These are phyloP conservation scores for Klebsormidium nitens DNA, from an alignment of 139 green algal species.

Conservation along the genomic window DNA sequence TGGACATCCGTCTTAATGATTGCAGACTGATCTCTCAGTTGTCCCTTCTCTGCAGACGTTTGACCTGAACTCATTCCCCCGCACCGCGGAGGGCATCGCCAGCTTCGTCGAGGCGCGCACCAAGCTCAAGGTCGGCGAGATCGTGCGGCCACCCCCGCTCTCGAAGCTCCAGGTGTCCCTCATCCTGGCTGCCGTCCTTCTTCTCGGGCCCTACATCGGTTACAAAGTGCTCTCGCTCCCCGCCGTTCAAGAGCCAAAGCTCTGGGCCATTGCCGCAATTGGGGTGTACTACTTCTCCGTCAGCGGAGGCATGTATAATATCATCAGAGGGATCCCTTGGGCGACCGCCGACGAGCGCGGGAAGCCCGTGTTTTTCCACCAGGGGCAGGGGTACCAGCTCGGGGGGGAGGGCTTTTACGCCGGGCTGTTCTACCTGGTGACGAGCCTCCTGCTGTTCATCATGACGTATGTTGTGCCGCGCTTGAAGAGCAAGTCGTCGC, in stretches of 20 bases:
- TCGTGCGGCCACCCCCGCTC: slow-evolving; percentile 19
- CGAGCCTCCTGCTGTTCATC: slow-evolving; percentile 21
- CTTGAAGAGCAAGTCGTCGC: neutral
- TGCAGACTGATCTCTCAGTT: too few species aligned
- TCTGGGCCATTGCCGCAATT: slow-evolving; percentile 20
- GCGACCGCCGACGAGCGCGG: slow-evolving; percentile 6
- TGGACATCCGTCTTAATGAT: too few species aligned
- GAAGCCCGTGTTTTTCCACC: slow-evolving; percentile 29
- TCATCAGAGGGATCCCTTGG: slow-evolving; percentile 35
- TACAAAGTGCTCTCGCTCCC: neutral
- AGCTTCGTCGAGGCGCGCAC: slow-evolving; percentile 4
- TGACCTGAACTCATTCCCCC: neutral
- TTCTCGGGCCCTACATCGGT: neutral
- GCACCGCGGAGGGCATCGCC: slow-evolving; percentile 19
- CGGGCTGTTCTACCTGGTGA: slow-evolving; percentile 14
- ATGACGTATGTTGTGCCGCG: slow-evolving; percentile 8
- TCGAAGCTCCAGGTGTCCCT: slow-evolving; percentile 10
- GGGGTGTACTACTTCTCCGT: slow-evolving; percentile 36
- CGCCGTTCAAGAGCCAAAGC: slow-evolving; percentile 20
- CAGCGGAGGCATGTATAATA: slow-evolving; percentile 43
- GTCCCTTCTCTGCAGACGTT: too few species aligned
- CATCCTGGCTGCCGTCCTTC: neutral
- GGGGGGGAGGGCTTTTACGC: slow-evolving; percentile 31
- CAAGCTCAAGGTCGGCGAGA: slow-evolving; percentile 10
- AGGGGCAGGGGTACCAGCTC: slow-evolving; percentile 20